Percentiles rank a stretch among this genome's conserved stretches.
Conservation (phyloP, 805 yeast species). For the Candida montana region DNA sequence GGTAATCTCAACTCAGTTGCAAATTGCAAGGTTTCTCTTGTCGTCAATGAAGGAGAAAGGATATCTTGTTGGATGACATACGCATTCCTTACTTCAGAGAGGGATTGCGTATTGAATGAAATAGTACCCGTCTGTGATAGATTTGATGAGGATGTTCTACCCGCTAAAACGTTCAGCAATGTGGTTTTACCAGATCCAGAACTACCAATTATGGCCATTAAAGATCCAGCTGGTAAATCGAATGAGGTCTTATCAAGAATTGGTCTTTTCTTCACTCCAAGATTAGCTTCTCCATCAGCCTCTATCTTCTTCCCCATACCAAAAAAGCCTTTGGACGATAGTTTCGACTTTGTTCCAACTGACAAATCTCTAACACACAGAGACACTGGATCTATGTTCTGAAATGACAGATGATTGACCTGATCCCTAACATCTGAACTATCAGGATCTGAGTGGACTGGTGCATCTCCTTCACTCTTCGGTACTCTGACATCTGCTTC, state of each 20-base stretch:
- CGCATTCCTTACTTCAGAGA: slow-evolving; percentile 31
- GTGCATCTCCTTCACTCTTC: too few species aligned
- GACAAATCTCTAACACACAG: slow-evolving; percentile 8
- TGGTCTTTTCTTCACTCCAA: not conserved
- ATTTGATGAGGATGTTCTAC: slow-evolving; percentile 37
- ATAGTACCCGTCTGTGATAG: slow-evolving; percentile 39
- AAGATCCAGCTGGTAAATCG: slow-evolving; percentile 54
- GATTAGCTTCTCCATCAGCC: too few species aligned
- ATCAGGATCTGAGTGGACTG: not conserved
- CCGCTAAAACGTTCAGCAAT: slow-evolving; percentile 60
- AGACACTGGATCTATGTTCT: slow-evolving; percentile 6
- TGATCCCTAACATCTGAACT: not conserved
- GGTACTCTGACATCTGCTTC: too few species aligned
- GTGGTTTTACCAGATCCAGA: slow-evolving; percentile 90
- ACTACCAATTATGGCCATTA: slow-evolving; percentile 85
- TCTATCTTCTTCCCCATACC: not conserved
- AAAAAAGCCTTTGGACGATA: not conserved
- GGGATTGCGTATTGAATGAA: slow-evolving; percentile 26
- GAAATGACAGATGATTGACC: slow-evolving; percentile 6
- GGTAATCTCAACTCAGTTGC: slow-evolving; percentile 74
- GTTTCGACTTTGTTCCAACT: slow-evolving; percentile 1
- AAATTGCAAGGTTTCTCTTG: slow-evolving; percentile 63
- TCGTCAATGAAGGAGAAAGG: slow-evolving; percentile 64
- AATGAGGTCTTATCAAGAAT: slow-evolving; percentile 42
- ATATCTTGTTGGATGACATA: slow-evolving; percentile 78